A percentile compares a stretch with the other conserved stretches of the same genome.
These are phyloP conservation scores for Zalaria obscura DNA, from an alignment of 2,329 filamentous ascomycete genomes.

Conservation along the genomic window DNA sequence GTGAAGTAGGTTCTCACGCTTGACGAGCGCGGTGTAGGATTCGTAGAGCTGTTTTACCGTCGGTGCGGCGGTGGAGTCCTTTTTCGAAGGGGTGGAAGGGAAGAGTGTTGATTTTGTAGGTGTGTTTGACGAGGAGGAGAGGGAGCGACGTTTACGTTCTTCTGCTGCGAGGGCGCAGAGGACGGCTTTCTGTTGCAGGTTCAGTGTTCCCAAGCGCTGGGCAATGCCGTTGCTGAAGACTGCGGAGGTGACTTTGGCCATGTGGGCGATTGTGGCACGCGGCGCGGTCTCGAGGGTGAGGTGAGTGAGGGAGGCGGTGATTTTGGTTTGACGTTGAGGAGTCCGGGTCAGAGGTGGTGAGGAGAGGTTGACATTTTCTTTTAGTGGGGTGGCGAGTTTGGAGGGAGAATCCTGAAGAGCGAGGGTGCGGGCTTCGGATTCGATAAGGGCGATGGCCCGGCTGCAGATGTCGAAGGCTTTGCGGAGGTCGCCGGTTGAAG, in stretches of 20 bases:
- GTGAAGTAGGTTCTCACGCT: constrained; percentile 74
- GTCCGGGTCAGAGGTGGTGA: constrained; percentile 30
- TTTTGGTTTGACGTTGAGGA: constrained; percentile 14
- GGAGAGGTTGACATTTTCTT: constrained; percentile 67
- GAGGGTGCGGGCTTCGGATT: constrained; percentile 61
- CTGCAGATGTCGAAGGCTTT: constrained; percentile 93
- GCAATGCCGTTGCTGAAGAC: constrained; percentile 81
- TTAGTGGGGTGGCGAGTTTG: constrained; percentile 50
- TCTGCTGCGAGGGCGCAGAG: constrained; percentile 77
- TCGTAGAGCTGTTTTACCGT: constrained; percentile 75
- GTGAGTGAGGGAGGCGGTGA: constrained; percentile 28
- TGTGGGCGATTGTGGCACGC: constrained; percentile 74
- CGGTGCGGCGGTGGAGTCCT: constrained; percentile 32
- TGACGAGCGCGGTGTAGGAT: constrained; percentile 71
- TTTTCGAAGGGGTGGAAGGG: constrained; percentile 27
- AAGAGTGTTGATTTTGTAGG: constrained; percentile 3
- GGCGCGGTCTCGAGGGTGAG: constrained; percentile 64
- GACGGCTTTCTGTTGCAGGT: constrained; percentile 91
- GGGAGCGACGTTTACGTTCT: constrained; percentile 57
- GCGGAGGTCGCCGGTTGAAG: constrained; percentile 83
- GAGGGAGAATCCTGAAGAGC: constrained; percentile 30
- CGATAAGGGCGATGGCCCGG: constrained; percentile 76
- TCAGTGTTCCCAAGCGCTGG: constrained; percentile 74
- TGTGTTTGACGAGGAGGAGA: constrained; percentile 7
- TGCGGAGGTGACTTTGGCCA: constrained; percentile 80